Evolutionary conservation across 345 rosid genomes (phyloP).

Genomic region (Salix purpurea): DNA sequence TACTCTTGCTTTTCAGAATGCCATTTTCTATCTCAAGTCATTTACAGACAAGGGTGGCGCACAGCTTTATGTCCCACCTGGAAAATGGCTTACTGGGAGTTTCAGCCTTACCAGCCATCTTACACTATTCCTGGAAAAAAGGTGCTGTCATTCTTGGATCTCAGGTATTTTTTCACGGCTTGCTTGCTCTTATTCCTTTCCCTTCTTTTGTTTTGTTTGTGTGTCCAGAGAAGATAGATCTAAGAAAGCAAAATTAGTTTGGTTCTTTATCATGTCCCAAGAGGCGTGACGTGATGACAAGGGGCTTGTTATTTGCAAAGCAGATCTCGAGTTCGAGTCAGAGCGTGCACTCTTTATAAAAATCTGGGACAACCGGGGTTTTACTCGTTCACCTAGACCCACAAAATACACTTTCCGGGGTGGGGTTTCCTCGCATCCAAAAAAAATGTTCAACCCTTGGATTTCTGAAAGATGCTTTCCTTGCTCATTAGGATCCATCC

Average conservation of each 20-base stretch:
- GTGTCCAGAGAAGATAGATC: not conserved
- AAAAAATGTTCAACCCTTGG: not conserved
- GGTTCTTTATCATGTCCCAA: not conserved
- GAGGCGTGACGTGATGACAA: no score
- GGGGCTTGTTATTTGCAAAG: no score
- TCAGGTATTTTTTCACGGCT: slow-evolving; percentile 43
- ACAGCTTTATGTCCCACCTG: slow-evolving; percentile 85
- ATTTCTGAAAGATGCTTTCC: not conserved
- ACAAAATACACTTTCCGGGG: no score
- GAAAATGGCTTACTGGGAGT: slow-evolving; percentile 91
- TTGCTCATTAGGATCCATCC: slow-evolving; percentile 53
- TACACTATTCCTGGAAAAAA: slow-evolving; percentile 79
- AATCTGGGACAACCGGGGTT: no score
- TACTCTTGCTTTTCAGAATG: slow-evolving; percentile 86
- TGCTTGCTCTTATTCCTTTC: not conserved
- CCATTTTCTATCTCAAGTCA: slow-evolving; percentile 88
- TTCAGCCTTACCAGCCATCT: slow-evolving; percentile 96
- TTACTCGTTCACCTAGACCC: no score
- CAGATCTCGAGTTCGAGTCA: no score
- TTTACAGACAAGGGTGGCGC: slow-evolving; percentile 98
- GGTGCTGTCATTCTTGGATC: slow-evolving; percentile 89
- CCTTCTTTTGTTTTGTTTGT: not conserved
- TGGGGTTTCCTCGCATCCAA: no score
- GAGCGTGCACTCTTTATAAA: no score
- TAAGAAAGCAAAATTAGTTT: not conserved